Evolutionary conservation across 192 early-diverging fungal genomes (phyloP).

Genomic region (Linnemannia schmuckeri): DNA sequence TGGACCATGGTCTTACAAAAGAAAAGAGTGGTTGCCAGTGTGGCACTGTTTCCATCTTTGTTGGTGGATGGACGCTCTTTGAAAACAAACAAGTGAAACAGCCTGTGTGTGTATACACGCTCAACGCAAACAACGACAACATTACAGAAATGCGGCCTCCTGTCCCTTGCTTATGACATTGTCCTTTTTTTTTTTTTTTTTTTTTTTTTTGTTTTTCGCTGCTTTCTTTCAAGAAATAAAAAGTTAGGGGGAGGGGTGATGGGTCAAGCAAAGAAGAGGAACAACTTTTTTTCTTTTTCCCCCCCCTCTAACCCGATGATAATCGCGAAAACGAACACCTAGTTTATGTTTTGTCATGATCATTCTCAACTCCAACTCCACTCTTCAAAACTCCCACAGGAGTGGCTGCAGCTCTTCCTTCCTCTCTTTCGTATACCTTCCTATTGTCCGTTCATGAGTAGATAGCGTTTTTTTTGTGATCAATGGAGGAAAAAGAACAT

Average conservation of each 20-base stretch:
- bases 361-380: no score
- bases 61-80: background rate
- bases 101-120: background rate
- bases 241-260: no score
- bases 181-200: background rate
- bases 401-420: no score
- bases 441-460: no score
- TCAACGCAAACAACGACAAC: background rate
- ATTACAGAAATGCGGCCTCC: background rate
- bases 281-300: no score
- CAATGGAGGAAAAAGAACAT: background rate
- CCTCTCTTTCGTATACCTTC: no score
- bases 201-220: background rate
- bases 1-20: background rate
- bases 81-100: background rate
- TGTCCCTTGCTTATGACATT: background rate
- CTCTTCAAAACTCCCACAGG: no score
- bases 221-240: background rate
- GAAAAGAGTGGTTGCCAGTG: background rate
- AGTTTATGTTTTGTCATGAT: no score
- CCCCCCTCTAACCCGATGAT: no score
- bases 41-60: background rate
- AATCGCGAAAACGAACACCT: no score
- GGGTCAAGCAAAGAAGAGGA: no score
- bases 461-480: no score